Conservation (phyloP, 2,329 filamentous ascomycete genomes). For the Didymella sp. region DNA sequence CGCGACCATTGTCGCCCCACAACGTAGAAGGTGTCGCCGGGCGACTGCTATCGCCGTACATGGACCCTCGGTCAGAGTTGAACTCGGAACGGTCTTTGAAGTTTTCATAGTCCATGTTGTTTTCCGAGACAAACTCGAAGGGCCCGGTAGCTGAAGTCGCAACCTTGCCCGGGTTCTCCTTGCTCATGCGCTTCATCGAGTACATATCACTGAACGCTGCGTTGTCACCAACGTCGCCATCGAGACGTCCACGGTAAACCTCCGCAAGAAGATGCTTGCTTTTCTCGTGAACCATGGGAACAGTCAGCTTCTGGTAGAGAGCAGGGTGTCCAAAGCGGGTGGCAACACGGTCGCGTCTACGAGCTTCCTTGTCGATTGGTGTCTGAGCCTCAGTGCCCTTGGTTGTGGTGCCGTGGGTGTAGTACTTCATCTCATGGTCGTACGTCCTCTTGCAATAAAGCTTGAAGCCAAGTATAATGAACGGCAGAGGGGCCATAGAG, state of each 20-base stretch:
- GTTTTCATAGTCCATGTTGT: slow-evolving; percentile 86
- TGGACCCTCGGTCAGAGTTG: slow-evolving; percentile 74
- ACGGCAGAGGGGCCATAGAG: slow-evolving; percentile 74
- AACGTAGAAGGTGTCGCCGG: slow-evolving; percentile 63
- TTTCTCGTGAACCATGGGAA: slow-evolving; percentile 93
- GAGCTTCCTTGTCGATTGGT: slow-evolving; percentile 52
- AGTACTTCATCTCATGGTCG: slow-evolving; percentile 82
- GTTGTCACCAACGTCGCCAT: slow-evolving; percentile 62
- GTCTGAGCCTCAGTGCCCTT: slow-evolving; percentile 56
- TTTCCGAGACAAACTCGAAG: slow-evolving; percentile 89
- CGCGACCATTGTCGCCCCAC: slow-evolving; percentile 30
- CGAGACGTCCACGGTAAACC: slow-evolving; percentile 82
- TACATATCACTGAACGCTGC: slow-evolving; percentile 85
- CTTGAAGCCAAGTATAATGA: slow-evolving; percentile 85
- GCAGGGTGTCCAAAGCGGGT: slow-evolving; percentile 86
- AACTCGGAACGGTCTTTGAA: slow-evolving; percentile 93
- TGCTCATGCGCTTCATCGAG: slow-evolving; percentile 78
- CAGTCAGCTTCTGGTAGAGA: slow-evolving; percentile 86
- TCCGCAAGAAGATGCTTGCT: slow-evolving; percentile 85
- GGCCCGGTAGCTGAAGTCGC: slow-evolving; percentile 54
- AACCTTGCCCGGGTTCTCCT: slow-evolving; percentile 63
- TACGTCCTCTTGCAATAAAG: slow-evolving; percentile 78
- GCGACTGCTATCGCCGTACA: slow-evolving; percentile 65
- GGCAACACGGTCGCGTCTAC: slow-evolving; percentile 70
- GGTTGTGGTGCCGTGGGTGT: slow-evolving; percentile 68